Base-by-base conservation (phyloP, 495 filamentous ascomycete genomes). In the Aspergillus leporis region DNA sequence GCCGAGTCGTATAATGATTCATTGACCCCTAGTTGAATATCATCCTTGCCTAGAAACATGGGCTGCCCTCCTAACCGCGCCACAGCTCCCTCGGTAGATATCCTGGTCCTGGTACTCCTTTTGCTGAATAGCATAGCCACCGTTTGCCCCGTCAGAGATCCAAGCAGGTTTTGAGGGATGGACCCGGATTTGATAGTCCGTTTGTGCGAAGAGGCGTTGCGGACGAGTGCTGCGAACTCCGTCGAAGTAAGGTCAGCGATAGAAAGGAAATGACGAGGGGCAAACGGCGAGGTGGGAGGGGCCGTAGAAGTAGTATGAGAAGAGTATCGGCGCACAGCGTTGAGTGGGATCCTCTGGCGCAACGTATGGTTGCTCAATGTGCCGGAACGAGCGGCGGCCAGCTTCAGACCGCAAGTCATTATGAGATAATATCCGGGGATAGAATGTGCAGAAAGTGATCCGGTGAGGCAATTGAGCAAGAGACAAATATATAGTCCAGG, bases 101-200 rank as follows among this genome's bases (percentile, higher is more conserved):
- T 87, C 50, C 94, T 85, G 16, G 94, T 98, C 48, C 94, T 82
- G 14, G 94, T 98, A 62, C 88, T 92, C 28, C 93, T 86, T 78
- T 98, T 98, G 78, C 81, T 92, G 81, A 98, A 98, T 79, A 92
- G 88, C 87, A 98, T 90, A 58, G 94, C 93, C 13, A 97, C 83
- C 4, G 93, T 95, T 73, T 92, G 85, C 22, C 91, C 90, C 21
- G 82, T 77, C 58, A 93, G 68, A 1, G 81, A 65, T 18, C 79
- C 77, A 10, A 83, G 69, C 14, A 90, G 73, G 41, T 76, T 74
- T 48, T 78, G 73, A 3, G 89, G 87, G 38, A 85, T 74, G 34
- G 80, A 73, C 16, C 87, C 86, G 32, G 85, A 83, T 74, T 95
- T 96, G 77, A 94, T 84, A 61, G 84, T 78, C 48, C 80, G 75